phyloP scores from a whole-genome alignment of 1,284 basidiomycete genomes.

The Anthracocystis panici-leucophaei region DNA sequence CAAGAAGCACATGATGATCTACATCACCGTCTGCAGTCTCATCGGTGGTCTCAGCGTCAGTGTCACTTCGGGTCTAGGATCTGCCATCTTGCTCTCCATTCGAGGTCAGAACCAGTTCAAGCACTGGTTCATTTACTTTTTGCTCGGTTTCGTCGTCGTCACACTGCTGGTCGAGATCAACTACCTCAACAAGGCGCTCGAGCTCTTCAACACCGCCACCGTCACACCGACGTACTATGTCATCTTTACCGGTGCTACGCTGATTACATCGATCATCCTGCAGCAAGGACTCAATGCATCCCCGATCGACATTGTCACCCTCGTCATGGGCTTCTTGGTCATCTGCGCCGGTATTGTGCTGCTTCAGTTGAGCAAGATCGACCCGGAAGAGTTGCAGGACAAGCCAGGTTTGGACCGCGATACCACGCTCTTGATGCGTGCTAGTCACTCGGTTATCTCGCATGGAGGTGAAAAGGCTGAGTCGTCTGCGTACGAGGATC shows the following conservation, averaged over 20 bases:
- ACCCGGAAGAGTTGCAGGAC: slow-evolving; percentile 63
- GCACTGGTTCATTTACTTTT: slow-evolving; percentile 72
- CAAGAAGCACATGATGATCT: slow-evolving; percentile 94
- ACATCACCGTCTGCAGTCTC: slow-evolving; percentile 81
- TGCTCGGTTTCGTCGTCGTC: slow-evolving; percentile 84
- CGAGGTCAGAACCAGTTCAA: slow-evolving; percentile 86
- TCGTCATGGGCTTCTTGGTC: slow-evolving; percentile 87
- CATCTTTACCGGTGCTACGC: slow-evolving; percentile 83
- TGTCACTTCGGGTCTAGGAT: slow-evolving; percentile 92
- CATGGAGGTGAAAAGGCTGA: slow-evolving; percentile 46
- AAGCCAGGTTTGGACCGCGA: slow-evolving; percentile 63
- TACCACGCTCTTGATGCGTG: slow-evolving; percentile 64
- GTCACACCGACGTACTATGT: slow-evolving; percentile 88
- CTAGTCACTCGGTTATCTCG: slow-evolving; percentile 56
- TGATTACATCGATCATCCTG: slow-evolving; percentile 75
- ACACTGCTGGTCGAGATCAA: slow-evolving; percentile 91
- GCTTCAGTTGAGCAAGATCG: slow-evolving; percentile 90
- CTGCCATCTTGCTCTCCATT: slow-evolving; percentile 87
- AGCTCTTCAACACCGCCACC: slow-evolving; percentile 89
- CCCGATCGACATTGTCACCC: slow-evolving; percentile 76
- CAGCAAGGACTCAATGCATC: slow-evolving; percentile 89
- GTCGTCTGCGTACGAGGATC: slow-evolving; percentile 60
- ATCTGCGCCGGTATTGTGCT: slow-evolving; percentile 89
- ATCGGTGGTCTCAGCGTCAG: slow-evolving; percentile 97
- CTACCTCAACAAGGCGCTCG: slow-evolving; percentile 95